Evolutionary conservation across 352 stramenopile genomes (phyloP).

Genomic region (Globisporangium canariense): DNA sequence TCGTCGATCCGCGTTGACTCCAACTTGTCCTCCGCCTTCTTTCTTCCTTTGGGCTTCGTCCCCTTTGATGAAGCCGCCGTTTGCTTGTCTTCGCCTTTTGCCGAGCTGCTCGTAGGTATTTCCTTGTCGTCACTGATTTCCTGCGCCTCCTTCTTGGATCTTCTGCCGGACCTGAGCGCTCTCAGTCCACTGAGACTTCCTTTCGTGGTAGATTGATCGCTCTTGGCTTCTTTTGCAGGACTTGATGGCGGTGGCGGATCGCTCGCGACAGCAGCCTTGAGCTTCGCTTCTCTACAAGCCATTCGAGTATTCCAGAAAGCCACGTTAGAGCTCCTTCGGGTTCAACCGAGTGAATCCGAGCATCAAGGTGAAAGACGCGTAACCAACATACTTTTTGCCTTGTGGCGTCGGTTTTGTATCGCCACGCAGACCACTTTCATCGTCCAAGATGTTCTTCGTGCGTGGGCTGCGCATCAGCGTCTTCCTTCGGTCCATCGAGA

Average conservation of each 20-base stretch:
- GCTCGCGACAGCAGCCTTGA: background rate
- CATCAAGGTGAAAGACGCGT: background rate
- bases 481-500: background rate
- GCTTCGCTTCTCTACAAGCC: background rate
- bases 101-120: background rate
- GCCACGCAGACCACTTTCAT: background rate
- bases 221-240: background rate
- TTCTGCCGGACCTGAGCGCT: background rate
- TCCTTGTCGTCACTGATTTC: background rate
- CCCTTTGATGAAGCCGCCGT: background rate
- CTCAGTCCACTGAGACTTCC: background rate
- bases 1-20: constrained; percentile 5
- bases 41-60: background rate
- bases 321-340: background rate
- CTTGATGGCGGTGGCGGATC: background rate
- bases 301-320: background rate
- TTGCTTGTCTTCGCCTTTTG: background rate
- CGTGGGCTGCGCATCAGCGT: constrained; percentile 2
- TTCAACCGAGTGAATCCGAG: background rate
- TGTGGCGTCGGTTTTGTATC: background rate
- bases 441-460: constrained; percentile 1
- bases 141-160: background rate
- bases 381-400: background rate
- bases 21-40: background rate
- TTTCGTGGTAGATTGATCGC: constrained; percentile 2